Percentiles rank a stretch among this genome's conserved stretches.
Conservation (phyloP, 169 alveolate species). For the Cryptosporidium ubiquitum region DNA sequence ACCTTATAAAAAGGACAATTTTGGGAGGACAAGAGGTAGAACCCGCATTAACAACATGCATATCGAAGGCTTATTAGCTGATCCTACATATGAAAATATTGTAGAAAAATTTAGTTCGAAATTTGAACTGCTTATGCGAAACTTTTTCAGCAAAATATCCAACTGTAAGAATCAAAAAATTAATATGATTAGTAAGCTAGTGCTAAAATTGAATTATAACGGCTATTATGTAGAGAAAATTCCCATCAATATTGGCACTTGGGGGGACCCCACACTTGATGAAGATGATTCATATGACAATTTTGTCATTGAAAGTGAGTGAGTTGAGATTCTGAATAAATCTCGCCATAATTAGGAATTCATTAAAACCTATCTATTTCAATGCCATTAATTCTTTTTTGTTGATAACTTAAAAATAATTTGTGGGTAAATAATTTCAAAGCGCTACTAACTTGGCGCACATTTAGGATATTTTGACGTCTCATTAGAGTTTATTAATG, state of each 20-base stretch:
- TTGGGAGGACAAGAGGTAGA: not conserved
- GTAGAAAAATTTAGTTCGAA: slow-evolving; percentile 42
- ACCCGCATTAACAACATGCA: not conserved
- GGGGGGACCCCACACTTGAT: not conserved
- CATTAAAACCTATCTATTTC: not conserved
- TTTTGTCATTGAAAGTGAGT: not conserved
- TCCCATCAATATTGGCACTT: not conserved
- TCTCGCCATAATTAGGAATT: not conserved
- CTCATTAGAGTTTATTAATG: slow-evolving; percentile 20
- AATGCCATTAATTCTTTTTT: not conserved
- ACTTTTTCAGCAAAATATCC: not conserved
- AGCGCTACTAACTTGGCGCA: slow-evolving; percentile 25
- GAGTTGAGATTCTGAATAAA: not conserved
- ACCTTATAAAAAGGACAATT: not conserved
- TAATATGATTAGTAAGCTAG: not conserved
- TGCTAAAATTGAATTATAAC: not conserved
- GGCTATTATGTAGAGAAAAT: not conserved
- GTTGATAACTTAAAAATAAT: not conserved
- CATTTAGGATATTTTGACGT: slow-evolving; percentile 28
- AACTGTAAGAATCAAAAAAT: not conserved
- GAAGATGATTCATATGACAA: not conserved
- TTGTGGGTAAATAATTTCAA: slow-evolving; percentile 10
- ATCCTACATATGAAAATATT: slow-evolving; percentile 11
- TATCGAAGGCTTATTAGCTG: not conserved
- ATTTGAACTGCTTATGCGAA: not conserved